Base-by-base conservation (phyloP, 1,284 basidiomycete species). In the Fomitopsis betulina region DNA sequence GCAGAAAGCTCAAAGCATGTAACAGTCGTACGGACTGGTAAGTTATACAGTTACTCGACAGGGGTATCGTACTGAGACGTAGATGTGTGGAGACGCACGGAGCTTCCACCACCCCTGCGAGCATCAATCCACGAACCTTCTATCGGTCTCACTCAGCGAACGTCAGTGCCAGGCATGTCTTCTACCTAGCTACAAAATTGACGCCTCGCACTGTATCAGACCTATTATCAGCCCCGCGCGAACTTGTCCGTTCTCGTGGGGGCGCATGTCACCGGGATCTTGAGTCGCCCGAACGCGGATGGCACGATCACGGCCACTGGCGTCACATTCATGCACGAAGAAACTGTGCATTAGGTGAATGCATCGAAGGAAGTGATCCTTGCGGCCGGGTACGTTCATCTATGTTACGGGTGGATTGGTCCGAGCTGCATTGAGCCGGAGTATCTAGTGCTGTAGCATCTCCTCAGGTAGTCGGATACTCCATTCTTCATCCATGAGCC, bases 341-440 rank as follows among this genome's bases (percentile, higher is more conserved):
- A 64, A 1, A 57, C 64, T 7, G 58, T 56, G 7, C 68, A 70
- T 57, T 63, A 57, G 4, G 73, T 73, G 25, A 60, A 65, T 13
- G 71, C 70, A 7, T 59, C 33, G 5, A 66, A 70, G n/a, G 76
- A 77, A 42, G 73, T 79, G 51, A 71, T 78, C 47, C 60, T 79
- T 7, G 70, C 66, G 37, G 70, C 73, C 2, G 71, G 72, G 66
- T 71, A 49, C 21, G 65, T 58, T 9, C 45, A 23, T 47, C 37
- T 25, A n/a, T 5, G 5, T 7, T 30, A 4, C 27, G 19, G 30
- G 7, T 27, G n/a, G 32, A 21, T 10, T 33, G 21, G 53, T 53
- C 27, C 9, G 3, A 5, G 19, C 8, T 23, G 33, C 21, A 56
- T 42, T n/a, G 35, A 5, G 2, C 43, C 33, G 12, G 32, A 27